These are phyloP conservation scores for Neurospora sp. DNA, from an alignment of 495 filamentous ascomycete species.

Conservation along the genomic window DNA sequence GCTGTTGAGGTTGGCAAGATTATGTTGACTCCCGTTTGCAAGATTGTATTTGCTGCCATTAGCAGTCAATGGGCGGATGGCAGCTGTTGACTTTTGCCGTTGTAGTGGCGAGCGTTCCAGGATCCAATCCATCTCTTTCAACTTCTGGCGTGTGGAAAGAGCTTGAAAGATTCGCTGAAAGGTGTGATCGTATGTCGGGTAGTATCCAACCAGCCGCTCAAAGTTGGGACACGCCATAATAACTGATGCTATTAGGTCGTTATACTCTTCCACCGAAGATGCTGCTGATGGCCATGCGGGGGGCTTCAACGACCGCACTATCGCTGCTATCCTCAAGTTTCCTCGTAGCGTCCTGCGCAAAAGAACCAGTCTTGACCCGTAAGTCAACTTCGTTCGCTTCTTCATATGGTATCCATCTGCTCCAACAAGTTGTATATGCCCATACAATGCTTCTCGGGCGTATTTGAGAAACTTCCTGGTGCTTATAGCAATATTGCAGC, in stretches of 20 bases:
- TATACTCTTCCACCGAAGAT: conserved; percentile 47
- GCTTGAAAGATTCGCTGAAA: conserved; percentile 71
- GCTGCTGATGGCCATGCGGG: conserved; percentile 48
- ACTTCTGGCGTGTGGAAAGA: conserved; percentile 58
- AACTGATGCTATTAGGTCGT: conserved; percentile 65
- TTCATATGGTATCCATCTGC: conserved; percentile 56
- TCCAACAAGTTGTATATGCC: conserved; percentile 57
- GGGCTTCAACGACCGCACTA: conserved; percentile 66
- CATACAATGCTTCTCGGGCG: conserved; percentile 58
- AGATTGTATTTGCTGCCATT: not conserved
- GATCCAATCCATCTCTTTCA: conserved; percentile 77
- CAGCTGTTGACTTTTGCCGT: conserved; percentile 8
- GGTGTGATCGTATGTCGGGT: conserved; percentile 58
- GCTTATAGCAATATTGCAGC: conserved; percentile 56
- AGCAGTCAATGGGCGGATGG: not conserved
- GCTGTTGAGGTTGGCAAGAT: not conserved
- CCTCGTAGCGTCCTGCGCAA: conserved; percentile 66
- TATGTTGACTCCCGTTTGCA: conserved; percentile 6
- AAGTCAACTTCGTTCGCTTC: conserved; percentile 55
- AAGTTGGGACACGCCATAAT: conserved; percentile 82
- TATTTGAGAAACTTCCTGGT: conserved; percentile 58
- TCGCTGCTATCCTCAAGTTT: conserved; percentile 56
- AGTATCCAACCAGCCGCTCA: conserved; percentile 61
- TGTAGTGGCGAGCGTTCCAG: conserved; percentile 36
- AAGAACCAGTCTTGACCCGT: conserved; percentile 59